Percentiles rank a stretch among this genome's conserved stretches.
These are phyloP conservation scores for Solanum chacoense DNA, from an alignment of 305 asterid species.

Conservation along the genomic window DNA sequence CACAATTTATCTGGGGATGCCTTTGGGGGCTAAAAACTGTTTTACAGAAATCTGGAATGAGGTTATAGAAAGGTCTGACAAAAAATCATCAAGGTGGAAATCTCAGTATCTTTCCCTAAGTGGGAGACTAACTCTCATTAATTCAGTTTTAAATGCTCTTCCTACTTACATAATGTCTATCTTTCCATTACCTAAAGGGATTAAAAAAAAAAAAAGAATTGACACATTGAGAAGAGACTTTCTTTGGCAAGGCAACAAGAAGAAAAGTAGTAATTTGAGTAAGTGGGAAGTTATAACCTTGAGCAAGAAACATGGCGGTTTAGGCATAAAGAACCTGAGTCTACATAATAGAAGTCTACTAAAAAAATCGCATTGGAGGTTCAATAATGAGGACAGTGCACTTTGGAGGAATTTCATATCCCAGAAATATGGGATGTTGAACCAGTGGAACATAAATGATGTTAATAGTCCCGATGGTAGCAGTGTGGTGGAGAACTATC, in stretches of 20 bases:
- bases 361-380: background rate
- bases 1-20: background rate
- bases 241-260: background rate
- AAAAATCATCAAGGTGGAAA: background rate
- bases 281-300: background rate
- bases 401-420: background rate
- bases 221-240: background rate
- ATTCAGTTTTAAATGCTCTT: background rate
- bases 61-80: background rate
- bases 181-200: background rate
- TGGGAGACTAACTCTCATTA: background rate
- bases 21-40: background rate
- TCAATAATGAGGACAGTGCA: background rate
- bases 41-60: background rate
- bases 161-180: background rate
- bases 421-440: background rate
- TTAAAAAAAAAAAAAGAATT: too few species aligned
- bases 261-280: background rate
- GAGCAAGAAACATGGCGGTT: background rate
- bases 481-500: too few species aligned
- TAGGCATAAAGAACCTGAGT: background rate
- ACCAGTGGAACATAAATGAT: background rate
- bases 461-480: background rate
- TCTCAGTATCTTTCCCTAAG: background rate
- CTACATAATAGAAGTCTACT: background rate